Conservation (phyloP, 305 asterid genomes). For the Coffea humblotiana region DNA sequence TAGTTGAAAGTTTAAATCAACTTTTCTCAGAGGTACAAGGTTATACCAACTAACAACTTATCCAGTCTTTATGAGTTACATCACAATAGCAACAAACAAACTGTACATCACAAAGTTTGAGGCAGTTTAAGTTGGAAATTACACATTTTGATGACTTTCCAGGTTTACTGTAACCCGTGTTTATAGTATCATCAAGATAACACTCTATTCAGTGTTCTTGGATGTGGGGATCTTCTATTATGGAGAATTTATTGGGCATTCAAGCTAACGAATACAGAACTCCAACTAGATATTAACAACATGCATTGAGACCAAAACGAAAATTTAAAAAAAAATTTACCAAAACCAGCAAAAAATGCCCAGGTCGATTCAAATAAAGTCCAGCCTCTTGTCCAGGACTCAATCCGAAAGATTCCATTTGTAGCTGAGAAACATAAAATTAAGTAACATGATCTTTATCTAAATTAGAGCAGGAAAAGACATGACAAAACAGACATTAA, state of each 20-base stretch:
- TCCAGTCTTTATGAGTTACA: neutral
- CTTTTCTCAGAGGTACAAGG: neutral
- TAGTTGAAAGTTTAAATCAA: neutral
- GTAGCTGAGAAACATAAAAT: constrained; percentile 49
- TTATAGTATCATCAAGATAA: neutral
- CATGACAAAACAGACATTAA: constrained; percentile 15
- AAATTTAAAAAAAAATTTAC: constrained; percentile 33
- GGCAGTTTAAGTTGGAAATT: neutral
- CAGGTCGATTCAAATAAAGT: constrained; percentile 94
- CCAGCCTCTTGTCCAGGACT: constrained; percentile 93
- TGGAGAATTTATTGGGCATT: neutral
- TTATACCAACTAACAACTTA: neutral
- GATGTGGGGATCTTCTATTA: neutral
- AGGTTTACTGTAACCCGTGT: neutral
- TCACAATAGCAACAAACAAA: neutral
- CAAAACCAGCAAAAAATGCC: constrained; percentile 96
- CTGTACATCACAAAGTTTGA: too few relatives aligned
- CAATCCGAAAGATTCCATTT: constrained; percentile 89
- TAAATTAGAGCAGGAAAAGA: constrained; percentile 1
- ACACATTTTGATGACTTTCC: neutral
- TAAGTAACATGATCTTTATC: constrained; percentile 15
- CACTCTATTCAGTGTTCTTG: neutral
- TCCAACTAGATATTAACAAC: neutral
- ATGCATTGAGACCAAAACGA: neutral
- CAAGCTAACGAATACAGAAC: neutral